Conservation (phyloP, 2,329 filamentous ascomycete species). For the Orbilia ellipsospora region DNA sequence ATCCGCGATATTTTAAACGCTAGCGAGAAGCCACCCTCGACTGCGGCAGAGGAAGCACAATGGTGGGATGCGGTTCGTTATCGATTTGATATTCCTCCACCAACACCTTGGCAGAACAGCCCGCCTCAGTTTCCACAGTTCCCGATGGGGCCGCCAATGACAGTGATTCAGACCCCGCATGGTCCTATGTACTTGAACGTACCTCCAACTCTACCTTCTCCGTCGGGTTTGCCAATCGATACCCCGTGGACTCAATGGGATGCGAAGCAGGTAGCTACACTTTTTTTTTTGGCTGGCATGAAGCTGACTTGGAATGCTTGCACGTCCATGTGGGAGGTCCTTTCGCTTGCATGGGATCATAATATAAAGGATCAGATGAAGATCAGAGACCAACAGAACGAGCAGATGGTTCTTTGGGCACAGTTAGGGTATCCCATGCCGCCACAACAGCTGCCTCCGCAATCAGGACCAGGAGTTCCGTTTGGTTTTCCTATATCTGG, state of each 20-base stretch:
- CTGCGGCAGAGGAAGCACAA: neutral
- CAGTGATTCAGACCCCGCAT: conserved; percentile 17
- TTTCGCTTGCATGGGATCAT: conserved; percentile 30
- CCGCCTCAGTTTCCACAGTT: conserved; percentile 3
- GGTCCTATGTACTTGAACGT: conserved; percentile 11
- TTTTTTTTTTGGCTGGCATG: conserved; percentile 16
- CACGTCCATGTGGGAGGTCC: conserved; percentile 29
- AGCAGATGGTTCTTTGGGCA: conserved; percentile 7
- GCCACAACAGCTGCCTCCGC: neutral
- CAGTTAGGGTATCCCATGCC: neutral
- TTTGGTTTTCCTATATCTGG: neutral
- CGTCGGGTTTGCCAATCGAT: neutral
- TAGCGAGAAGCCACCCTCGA: neutral
- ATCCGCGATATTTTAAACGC: neutral
- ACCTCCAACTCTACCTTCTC: conserved; percentile 2
- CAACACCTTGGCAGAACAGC: neutral
- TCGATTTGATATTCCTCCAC: neutral
- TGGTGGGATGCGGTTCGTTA: neutral
- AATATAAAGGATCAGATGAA: conserved; percentile 33
- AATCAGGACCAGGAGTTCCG: neutral
- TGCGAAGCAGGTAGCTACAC: conserved; percentile 13
- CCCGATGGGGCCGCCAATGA: neutral
- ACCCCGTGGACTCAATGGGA: conserved; percentile 26
- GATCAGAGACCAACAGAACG: conserved; percentile 16
- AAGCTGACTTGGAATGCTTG: conserved; percentile 36